A percentile compares a stretch with the other conserved stretches of the same genome.
Evolutionary conservation across 177 flowering plant species (phyloP).

Genomic region (Telopea speciosissima): DNA sequence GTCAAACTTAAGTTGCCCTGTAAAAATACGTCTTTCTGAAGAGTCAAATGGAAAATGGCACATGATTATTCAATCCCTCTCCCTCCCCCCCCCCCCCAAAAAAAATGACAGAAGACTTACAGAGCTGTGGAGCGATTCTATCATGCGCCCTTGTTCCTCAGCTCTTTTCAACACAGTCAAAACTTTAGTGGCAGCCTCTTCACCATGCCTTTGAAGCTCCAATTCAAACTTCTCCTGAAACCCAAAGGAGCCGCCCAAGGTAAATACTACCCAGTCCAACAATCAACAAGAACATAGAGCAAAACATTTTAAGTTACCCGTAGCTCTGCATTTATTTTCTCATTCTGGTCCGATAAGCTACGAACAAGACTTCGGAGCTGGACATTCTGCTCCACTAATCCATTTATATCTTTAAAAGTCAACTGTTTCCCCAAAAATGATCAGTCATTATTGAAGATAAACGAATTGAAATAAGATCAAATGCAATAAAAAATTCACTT

Average conservation of each 20-base stretch:
- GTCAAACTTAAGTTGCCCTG: neutral
- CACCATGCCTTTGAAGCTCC: slow-evolving; percentile 58
- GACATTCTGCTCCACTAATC: slow-evolving; percentile 92
- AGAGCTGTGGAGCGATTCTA: slow-evolving; percentile 84
- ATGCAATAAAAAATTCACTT: slow-evolving; percentile 7
- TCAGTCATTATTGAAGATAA: neutral
- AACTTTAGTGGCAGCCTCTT: slow-evolving; percentile 74
- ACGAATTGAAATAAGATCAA: neutral
- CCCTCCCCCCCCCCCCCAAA: too few relatives aligned
- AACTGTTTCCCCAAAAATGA: slow-evolving; percentile 33
- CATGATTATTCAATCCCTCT: too few relatives aligned
- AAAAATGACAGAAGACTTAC: slow-evolving; percentile 29
- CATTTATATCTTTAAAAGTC: slow-evolving; percentile 80
- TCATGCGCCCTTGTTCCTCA: slow-evolving; percentile 82
- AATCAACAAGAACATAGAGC: neutral
- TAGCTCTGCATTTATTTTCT: slow-evolving; percentile 46
- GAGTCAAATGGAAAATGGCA: too few relatives aligned
- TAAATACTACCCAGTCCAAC: neutral
- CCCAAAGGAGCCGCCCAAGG: neutral
- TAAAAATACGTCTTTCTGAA: too few relatives aligned
- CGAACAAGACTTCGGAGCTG: slow-evolving; percentile 81
- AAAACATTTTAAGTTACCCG: slow-evolving; percentile 31
- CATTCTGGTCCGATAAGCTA: slow-evolving; percentile 62
- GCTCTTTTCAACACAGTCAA: slow-evolving; percentile 65
- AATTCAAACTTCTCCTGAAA: slow-evolving; percentile 61